Evolutionary conservation across 805 yeast genomes (phyloP), one percentile per base, ranked within the genome.

Genomic region (Candida multigemmis): DNA sequence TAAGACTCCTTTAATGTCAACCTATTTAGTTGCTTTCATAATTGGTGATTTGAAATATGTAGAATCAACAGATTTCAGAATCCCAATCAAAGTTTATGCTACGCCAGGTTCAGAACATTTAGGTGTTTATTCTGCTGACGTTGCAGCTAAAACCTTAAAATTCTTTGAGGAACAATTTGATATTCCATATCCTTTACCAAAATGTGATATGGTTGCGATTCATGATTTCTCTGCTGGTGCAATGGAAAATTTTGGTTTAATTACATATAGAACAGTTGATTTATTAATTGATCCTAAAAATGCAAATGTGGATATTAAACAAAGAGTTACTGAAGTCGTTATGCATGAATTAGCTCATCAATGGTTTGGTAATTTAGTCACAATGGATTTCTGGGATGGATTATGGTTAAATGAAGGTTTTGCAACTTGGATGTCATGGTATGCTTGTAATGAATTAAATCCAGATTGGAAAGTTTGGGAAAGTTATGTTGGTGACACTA

Each of bases 361-460:
- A 61, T 82, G 94, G 94, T 82, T 82, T 44, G 94, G 94, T 48
- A 78, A 82, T 54, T 65, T 82, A 55, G 93, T 82, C 34, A 82
- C 94, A 29, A 82, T 82, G 93, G 87, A 81, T 46, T 82, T 84
- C 78, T 82, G 94, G 94, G 84, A 80, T 53, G 89, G 84, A 38
- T 68, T 82, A 44, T 82, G 91, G 89, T 68, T 82, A 42, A 82
- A 82, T 49, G 94, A 82, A 60, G 89, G 91, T 24, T 83, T 82
- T 42, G 94, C 94, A 25, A 82, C 93, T 28, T 82, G 89, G 84
- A 80, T 79, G 79, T 81, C 89, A 4, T 82, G 89, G 86, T 77
- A 72, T 47, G 79, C 87, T 7, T 77, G 84, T 51, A 76, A 81
- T 55, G 56, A 74, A 24, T 68, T 80, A 45, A 74, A 71, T 53